These are phyloP conservation scores for Forsythia viridissima DNA, from an alignment of 257 asterid genomes.

Conservation along the genomic window DNA sequence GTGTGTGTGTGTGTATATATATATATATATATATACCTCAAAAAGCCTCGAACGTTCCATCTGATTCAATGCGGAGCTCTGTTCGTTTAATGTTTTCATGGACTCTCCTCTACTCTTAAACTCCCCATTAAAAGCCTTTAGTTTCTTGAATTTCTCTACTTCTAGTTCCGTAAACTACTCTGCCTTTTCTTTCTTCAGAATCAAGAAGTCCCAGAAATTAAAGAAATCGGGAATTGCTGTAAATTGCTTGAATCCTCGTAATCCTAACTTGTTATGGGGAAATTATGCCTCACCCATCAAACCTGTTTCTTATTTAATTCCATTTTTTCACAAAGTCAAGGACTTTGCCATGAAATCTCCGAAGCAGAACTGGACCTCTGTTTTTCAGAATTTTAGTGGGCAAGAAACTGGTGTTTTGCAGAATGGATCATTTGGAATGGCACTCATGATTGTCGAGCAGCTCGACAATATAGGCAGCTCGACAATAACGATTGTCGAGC, in stretches of 20 bases:
- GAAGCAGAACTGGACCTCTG: conserved; percentile 31
- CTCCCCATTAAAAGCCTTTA: conserved; percentile 34
- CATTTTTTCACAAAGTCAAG: conserved; percentile 46
- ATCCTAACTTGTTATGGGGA: conserved; percentile 44
- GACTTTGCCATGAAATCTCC: conserved; percentile 46
- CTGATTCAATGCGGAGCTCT: conserved; percentile 35
- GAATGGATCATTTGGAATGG: conserved; percentile 66
- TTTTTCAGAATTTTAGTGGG: conserved; percentile 18
- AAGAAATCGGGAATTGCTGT: conserved; percentile 24
- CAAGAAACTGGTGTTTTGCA: conserved; percentile 35
- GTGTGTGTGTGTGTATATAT: too few species aligned
- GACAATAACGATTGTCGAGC: too few species aligned
- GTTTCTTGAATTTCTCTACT: conserved; percentile 27
- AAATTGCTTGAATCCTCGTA: conserved; percentile 27
- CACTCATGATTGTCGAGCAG: conserved; percentile 35
- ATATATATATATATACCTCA: background rate
- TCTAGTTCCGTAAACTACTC: conserved; percentile 20
- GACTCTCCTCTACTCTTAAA: conserved; percentile 35
- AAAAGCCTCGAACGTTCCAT: conserved; percentile 12
- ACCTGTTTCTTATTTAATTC: conserved; percentile 53
- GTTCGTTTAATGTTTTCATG: conserved; percentile 34
- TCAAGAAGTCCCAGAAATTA: conserved; percentile 23
- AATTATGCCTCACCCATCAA: conserved; percentile 30
- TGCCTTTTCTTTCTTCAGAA: conserved; percentile 25
- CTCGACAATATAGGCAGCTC: too few species aligned